These are phyloP conservation scores for Pestalotiopsis sp. DNA, from an alignment of 2,329 filamentous ascomycete genomes.

Conservation along the genomic window DNA sequence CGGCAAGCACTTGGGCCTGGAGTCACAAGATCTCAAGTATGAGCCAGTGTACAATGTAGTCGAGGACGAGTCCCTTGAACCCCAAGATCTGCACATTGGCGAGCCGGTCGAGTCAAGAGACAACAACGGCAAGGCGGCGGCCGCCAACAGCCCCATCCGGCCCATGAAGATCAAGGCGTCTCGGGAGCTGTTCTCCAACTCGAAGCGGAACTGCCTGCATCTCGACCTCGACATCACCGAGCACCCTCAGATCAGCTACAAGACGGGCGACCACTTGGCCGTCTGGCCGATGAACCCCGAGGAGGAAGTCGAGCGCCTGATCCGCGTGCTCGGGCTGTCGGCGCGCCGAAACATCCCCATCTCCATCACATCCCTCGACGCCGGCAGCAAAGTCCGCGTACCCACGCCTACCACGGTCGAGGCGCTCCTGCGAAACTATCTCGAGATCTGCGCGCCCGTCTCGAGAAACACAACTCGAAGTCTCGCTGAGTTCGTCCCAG, in stretches of 20 bases:
- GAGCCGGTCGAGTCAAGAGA: constrained; percentile 17
- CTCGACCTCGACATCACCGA: constrained; percentile 39
- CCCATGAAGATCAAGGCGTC: constrained; percentile 20
- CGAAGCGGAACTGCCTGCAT: constrained; percentile 35
- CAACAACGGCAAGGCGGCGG: constrained; percentile 2
- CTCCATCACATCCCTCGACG: constrained; percentile 21
- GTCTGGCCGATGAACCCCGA: constrained; percentile 42
- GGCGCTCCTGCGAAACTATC: constrained; percentile 41
- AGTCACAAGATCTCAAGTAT: constrained; percentile 16
- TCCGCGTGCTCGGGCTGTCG: constrained; percentile 29
- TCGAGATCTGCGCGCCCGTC: constrained; percentile 46
- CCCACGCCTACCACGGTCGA: constrained; percentile 37
- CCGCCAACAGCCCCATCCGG: constrained; percentile 19
- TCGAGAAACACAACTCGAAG: constrained; percentile 38
- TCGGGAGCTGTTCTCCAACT: constrained; percentile 25
- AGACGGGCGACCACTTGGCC: constrained; percentile 43
- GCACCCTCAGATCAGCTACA: constrained; percentile 33
- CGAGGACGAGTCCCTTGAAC: constrained; percentile 21
- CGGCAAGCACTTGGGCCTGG: constrained; percentile 19
- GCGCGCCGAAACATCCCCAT: constrained; percentile 27
- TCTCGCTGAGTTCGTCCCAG: constrained; percentile 42
- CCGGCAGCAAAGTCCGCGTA: constrained; percentile 20
- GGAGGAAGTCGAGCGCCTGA: constrained; percentile 32
- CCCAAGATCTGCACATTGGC: constrained; percentile 23
- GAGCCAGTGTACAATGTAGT: constrained; percentile 24